These are phyloP conservation scores for Phialophora expanda DNA, from an alignment of 2,329 filamentous ascomycete genomes.

Conservation along the genomic window DNA sequence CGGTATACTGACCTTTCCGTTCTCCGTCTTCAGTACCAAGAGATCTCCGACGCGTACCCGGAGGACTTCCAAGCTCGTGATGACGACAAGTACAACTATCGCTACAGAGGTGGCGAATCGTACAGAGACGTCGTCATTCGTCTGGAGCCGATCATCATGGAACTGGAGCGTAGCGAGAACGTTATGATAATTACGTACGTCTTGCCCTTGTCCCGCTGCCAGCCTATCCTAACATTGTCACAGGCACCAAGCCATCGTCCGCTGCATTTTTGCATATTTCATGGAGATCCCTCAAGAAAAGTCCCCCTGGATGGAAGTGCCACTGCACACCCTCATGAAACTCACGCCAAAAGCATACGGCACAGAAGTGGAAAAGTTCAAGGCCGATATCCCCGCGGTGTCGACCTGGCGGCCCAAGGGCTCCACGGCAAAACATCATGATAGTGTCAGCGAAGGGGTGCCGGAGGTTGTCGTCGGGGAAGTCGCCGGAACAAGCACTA, in stretches of 20 bases:
- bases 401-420: slow-evolving; percentile 94
- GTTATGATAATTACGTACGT: slow-evolving; percentile 85
- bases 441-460: slow-evolving; percentile 33
- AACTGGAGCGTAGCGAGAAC: slow-evolving; percentile 92
- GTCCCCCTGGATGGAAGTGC: slow-evolving; percentile 98
- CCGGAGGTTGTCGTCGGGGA: slow-evolving; percentile 32
- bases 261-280: slow-evolving; percentile 98
- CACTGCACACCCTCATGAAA: slow-evolving; percentile 94
- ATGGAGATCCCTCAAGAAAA: slow-evolving; percentile 94
- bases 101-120: slow-evolving; percentile 93
- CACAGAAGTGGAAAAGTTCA: slow-evolving; percentile 84
- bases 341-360: slow-evolving; percentile 92
- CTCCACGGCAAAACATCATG: slow-evolving; percentile 35
- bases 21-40: slow-evolving; percentile 65
- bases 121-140: slow-evolving; percentile 97
- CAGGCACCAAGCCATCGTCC: slow-evolving; percentile 85
- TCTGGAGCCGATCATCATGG: slow-evolving; percentile 99
- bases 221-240: neutral
- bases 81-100: slow-evolving; percentile 99
- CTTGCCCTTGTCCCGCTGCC: neutral
- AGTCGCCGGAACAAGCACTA: neutral
- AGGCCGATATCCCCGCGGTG: slow-evolving; percentile 91
- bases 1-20: neutral
- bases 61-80: slow-evolving; percentile 95
- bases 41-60: slow-evolving; percentile 88